Evolutionary conservation across 768 basidiomycete genomes (phyloP).

Genomic region (Leccinum truebloodii): DNA sequence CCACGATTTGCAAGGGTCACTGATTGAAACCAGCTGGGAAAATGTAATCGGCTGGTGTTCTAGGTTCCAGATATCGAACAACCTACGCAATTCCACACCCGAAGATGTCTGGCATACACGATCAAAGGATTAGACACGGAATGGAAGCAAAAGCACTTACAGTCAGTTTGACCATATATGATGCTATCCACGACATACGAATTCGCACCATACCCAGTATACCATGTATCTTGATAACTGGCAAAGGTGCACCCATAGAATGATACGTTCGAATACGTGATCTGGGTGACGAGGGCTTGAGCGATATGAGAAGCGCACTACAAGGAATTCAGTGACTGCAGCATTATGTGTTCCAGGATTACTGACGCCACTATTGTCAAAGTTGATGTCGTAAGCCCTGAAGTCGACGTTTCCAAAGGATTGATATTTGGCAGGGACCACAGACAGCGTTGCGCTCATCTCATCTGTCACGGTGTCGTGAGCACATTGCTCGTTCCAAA

Average conservation of each 20-base stretch:
- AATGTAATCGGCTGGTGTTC: not conserved
- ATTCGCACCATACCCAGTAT: conserved; percentile 58
- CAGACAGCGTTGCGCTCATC: conserved; percentile 55
- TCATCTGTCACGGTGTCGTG: conserved; percentile 52
- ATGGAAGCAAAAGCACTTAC: conserved; percentile 34
- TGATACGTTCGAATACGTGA: conserved; percentile 64
- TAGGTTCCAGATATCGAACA: no score
- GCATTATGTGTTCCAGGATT: not conserved
- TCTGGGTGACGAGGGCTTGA: conserved; percentile 61
- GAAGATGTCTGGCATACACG: not conserved
- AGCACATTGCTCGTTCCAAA: conserved; percentile 51
- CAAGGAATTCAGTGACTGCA: not conserved
- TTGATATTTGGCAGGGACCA: conserved; percentile 52
- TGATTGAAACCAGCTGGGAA: conserved; percentile 57
- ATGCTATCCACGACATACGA: conserved; percentile 63
- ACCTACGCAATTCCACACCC: not conserved
- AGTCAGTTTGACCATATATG: conserved; percentile 69
- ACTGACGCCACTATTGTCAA: conserved; percentile 62
- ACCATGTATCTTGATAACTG: conserved; percentile 44
- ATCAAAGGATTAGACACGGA: not conserved
- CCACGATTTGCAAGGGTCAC: conserved; percentile 58
- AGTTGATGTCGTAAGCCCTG: conserved; percentile 66
- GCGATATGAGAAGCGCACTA: conserved; percentile 46
- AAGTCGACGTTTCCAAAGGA: conserved; percentile 58
- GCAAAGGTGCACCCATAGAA: conserved; percentile 62